Base-by-base conservation (phyloP, 768 basidiomycete genomes). In the Serpula lacrymans region DNA sequence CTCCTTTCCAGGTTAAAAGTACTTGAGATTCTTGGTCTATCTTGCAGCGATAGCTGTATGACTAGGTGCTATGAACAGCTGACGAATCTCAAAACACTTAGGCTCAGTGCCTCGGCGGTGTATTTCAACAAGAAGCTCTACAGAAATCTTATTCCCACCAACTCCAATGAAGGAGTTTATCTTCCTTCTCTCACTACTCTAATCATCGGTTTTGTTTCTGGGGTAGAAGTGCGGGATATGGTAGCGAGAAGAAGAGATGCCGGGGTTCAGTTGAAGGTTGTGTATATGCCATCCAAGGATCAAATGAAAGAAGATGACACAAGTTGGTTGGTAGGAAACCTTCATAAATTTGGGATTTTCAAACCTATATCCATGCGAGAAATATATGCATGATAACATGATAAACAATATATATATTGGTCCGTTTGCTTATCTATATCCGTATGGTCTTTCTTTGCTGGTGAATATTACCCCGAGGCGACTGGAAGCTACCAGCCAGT, bases 151-250 rank as follows among this genome's bases (percentile, higher is more conserved):
- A n/a, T n/a, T n/a, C n/a, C n/a, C n/a, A n/a, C n/a, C n/a, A n/a
- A n/a, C n/a, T n/a, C n/a, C n/a, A n/a, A 38, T 16, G 31, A 34
- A 13, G 35, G 31, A 12, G 20, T 38, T 7, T 72, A 62, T 50
- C 73, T 80, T 28, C 83, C 82, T 21, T 64, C 67, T 33, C 67
- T 88, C 6, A 58, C 67, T 45, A 66, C 62, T 11, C 52, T 87
- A 33, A 68, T 60, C 23, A 70, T 76, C 4, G 60, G 68, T 6
- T 74, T 69, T 5, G 54, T 79, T 6, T 48, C 58, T 7, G 77
- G 74, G 1, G 3, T 36, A 2, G 37, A 53, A 18, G 56, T 87
- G 54, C 70, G 65, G 27, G 39, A 50, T 17, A 55, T 87, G 14
- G 68, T 85, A 2, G 57, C 62, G 34, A 55, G 51, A 32, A 67